phyloP scores from a whole-genome alignment of 164 flowering plant species.

The Stephania cephalantha region DNA sequence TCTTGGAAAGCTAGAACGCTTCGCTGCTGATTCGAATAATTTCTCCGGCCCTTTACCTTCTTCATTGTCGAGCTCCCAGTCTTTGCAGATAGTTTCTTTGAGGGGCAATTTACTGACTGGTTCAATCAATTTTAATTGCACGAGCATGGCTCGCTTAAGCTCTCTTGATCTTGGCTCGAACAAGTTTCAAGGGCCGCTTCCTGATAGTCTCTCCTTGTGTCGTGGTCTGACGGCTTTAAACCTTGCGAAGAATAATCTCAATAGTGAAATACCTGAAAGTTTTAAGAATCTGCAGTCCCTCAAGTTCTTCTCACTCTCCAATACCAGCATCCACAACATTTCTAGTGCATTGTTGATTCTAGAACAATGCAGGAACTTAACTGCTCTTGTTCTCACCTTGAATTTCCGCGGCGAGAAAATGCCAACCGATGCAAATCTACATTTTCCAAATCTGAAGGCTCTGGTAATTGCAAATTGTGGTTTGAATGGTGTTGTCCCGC shows the following conservation, averaged over 20 bases:
- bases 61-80: slow-evolving; percentile 41
- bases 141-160: slow-evolving; percentile 36
- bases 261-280: slow-evolving; percentile 44
- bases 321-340: slow-evolving; percentile 39
- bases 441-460: slow-evolving; percentile 36
- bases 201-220: slow-evolving; percentile 44
- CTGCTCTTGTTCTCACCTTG: slow-evolving; percentile 44
- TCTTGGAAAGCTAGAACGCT: slow-evolving; percentile 19
- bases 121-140: slow-evolving; percentile 37
- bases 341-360: slow-evolving; percentile 40
- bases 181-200: slow-evolving; percentile 38
- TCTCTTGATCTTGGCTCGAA: slow-evolving; percentile 54
- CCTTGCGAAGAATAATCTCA: slow-evolving; percentile 48
- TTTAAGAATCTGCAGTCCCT: slow-evolving; percentile 41
- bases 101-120: slow-evolving; percentile 57
- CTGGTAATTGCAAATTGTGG: slow-evolving; percentile 49
- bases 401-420: slow-evolving; percentile 46
- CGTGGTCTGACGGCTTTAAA: slow-evolving; percentile 33
- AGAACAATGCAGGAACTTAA: slow-evolving; percentile 47
- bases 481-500: slow-evolving; percentile 46
- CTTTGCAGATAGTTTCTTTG: slow-evolving; percentile 34
- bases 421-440: slow-evolving; percentile 34
- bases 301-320: slow-evolving; percentile 46
- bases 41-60: slow-evolving; percentile 44
- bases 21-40: slow-evolving; percentile 40